Evolutionary conservation across 306 rosid species (phyloP).

Genomic region (Begonia loranthoides): DNA sequence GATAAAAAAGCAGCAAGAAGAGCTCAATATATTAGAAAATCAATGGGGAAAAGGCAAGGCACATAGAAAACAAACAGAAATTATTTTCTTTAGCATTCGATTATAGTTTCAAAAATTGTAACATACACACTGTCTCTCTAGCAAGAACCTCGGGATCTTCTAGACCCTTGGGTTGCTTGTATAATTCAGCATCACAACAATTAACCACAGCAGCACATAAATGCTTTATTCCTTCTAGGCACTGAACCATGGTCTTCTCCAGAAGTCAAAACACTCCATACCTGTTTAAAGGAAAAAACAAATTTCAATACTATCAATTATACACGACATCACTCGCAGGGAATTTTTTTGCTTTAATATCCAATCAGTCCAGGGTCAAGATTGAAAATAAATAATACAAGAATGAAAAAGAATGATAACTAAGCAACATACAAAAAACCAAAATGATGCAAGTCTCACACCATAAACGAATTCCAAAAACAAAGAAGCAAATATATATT

Average conservation of each 20-base stretch:
- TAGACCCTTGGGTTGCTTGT: slow-evolving; percentile 49
- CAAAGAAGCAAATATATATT: no score
- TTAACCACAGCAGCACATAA: slow-evolving; percentile 39
- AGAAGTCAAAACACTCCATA: slow-evolving; percentile 68
- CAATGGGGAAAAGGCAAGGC: background rate
- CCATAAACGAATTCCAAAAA: no score
- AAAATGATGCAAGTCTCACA: no score
- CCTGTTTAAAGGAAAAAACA: slow-evolving; percentile 24
- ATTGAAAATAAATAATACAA: no score
- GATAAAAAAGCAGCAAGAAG: slow-evolving; percentile 4
- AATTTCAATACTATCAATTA: background rate
- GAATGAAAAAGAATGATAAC: no score
- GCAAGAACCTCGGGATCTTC: slow-evolving; percentile 75
- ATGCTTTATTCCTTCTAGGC: slow-evolving; percentile 70
- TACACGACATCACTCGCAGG: no score
- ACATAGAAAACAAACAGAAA: no score
- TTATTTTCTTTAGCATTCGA: background rate
- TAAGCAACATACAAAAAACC: no score
- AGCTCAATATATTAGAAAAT: background rate
- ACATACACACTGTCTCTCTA: slow-evolving; percentile 80
- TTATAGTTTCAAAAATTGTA: slow-evolving; percentile 9
- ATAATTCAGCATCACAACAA: slow-evolving; percentile 41
- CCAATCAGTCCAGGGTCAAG: no score
- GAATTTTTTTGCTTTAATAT: no score
- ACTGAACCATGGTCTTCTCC: slow-evolving; percentile 69